Percentiles rank a stretch among this genome's conserved stretches.
Conservation (phyloP, 768 basidiomycete genomes). For the Trametes sanguinea region DNA sequence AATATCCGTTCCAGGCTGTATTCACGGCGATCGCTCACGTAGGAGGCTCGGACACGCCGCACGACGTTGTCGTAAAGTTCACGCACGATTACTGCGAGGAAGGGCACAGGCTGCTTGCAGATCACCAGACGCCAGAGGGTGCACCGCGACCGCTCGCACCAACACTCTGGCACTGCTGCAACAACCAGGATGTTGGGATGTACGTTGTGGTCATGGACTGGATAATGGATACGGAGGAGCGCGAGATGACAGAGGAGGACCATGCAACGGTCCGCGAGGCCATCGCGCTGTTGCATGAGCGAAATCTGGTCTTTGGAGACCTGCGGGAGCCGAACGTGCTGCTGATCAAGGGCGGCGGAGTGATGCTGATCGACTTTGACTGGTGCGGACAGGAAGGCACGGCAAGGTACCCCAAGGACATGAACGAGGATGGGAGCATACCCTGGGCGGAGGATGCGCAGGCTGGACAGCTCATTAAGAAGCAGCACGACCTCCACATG, state of each 20-base stretch:
- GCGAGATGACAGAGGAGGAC: not conserved
- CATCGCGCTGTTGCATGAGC: constrained; percentile 19
- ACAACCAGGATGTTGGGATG: constrained; percentile 5
- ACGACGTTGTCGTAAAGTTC: constrained; percentile 17
- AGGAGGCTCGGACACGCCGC: not conserved
- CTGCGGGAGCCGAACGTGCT: constrained; percentile 33
- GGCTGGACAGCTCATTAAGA: not conserved
- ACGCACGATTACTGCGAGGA: constrained; percentile 1
- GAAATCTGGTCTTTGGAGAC: constrained; percentile 35
- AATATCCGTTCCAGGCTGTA: not conserved
- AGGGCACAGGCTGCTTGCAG: constrained; percentile 15
- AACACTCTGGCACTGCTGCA: constrained; percentile 7
- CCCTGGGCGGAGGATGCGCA: not conserved
- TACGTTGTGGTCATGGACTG: constrained; percentile 24
- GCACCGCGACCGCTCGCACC: constrained; percentile 12
- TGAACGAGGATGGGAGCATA: not conserved
- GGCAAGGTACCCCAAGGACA: constrained; percentile 24
- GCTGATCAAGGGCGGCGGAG: constrained; percentile 12
- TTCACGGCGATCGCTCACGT: not conserved
- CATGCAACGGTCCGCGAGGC: constrained; percentile 9
- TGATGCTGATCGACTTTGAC: constrained; percentile 30
- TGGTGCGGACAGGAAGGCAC: constrained; percentile 26
- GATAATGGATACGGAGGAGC: not conserved
- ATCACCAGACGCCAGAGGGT: not conserved
- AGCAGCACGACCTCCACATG: not conserved